Evolutionary conservation across 2,329 filamentous ascomycete species (phyloP).

Genomic region (Diaporthe vaccinii): DNA sequence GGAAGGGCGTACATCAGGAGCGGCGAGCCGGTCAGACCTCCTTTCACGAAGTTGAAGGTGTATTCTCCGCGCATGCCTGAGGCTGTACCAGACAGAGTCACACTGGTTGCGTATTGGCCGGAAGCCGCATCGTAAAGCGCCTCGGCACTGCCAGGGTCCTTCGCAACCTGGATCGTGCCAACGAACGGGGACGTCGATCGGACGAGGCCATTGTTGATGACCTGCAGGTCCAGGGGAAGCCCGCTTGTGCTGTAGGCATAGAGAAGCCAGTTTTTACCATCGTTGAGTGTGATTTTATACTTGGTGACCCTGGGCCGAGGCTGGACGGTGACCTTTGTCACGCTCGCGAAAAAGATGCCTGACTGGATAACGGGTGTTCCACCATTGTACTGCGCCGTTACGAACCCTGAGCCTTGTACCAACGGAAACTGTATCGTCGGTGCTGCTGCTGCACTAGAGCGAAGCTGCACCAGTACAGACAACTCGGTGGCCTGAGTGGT

Average conservation of each 20-base stretch:
- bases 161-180: slow-evolving; percentile 86
- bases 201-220: slow-evolving; percentile 75
- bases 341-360: slow-evolving; percentile 78
- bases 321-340: slow-evolving; percentile 70
- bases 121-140: slow-evolving; percentile 79
- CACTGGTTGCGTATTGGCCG: slow-evolving; percentile 79
- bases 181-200: slow-evolving; percentile 77
- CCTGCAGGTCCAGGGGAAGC: slow-evolving; percentile 74
- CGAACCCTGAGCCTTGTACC: slow-evolving; percentile 89
- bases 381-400: slow-evolving; percentile 82
- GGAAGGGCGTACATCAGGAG: slow-evolving; percentile 90
- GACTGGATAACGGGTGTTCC: slow-evolving; percentile 81
- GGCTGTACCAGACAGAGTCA: slow-evolving; percentile 74
- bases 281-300: slow-evolving; percentile 79
- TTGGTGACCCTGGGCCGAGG: slow-evolving; percentile 78
- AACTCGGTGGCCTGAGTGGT: slow-evolving; percentile 68
- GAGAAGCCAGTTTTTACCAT: slow-evolving; percentile 82
- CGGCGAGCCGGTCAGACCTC: slow-evolving; percentile 69
- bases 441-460: slow-evolving; percentile 61
- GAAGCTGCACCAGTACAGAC: slow-evolving; percentile 77
- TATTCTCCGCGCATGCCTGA: slow-evolving; percentile 76
- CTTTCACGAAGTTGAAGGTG: slow-evolving; percentile 79
- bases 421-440: slow-evolving; percentile 82
- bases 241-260: slow-evolving; percentile 77
- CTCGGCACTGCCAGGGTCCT: slow-evolving; percentile 77